Conservation (phyloP, 208 protist species). For the Leishmania mexicana region DNA sequence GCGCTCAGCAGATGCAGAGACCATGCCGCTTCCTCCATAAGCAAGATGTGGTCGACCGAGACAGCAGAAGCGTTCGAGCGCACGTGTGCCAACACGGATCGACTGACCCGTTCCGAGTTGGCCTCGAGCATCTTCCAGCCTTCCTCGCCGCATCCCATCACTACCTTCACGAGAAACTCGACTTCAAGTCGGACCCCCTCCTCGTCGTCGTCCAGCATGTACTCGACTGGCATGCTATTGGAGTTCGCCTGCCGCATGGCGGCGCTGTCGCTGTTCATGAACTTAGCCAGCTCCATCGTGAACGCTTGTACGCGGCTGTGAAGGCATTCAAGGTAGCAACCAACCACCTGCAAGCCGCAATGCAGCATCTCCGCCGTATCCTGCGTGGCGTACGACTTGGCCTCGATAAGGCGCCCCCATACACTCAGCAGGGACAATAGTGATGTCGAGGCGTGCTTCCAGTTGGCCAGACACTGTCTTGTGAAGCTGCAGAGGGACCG, state of each 20-base stretch:
- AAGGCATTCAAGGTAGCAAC: conserved; percentile 26
- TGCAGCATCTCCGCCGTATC: conserved; percentile 20
- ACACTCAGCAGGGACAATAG: conserved; percentile 38
- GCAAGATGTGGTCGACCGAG: conserved; percentile 16
- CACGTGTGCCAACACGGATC: conserved; percentile 13
- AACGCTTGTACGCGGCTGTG: conserved; percentile 28
- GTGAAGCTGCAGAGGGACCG: conserved; percentile 32
- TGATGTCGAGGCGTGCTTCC: conserved; percentile 24
- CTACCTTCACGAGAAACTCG: conserved; percentile 42
- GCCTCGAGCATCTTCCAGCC: conserved; percentile 29
- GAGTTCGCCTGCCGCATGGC: background rate
- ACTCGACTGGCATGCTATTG: conserved; percentile 16
- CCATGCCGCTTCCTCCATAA: conserved; percentile 33
- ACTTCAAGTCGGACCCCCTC: conserved; percentile 50
- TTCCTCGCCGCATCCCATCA: conserved; percentile 39
- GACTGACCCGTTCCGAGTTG: conserved; percentile 9
- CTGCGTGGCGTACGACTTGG: conserved; percentile 27
- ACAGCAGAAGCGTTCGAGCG: background rate
- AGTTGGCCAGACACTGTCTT: conserved; percentile 31
- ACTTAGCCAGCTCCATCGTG: conserved; percentile 14
- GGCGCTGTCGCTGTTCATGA: conserved; percentile 11
- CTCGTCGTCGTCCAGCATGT: conserved; percentile 46
- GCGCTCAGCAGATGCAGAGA: conserved; percentile 35
- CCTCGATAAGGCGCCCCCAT: conserved; percentile 41
- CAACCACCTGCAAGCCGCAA: conserved; percentile 16